Percentiles rank a stretch among this genome's conserved stretches.
Conservation (phyloP, 2,329 filamentous ascomycete species). For the Parastagonospora nodorum region DNA sequence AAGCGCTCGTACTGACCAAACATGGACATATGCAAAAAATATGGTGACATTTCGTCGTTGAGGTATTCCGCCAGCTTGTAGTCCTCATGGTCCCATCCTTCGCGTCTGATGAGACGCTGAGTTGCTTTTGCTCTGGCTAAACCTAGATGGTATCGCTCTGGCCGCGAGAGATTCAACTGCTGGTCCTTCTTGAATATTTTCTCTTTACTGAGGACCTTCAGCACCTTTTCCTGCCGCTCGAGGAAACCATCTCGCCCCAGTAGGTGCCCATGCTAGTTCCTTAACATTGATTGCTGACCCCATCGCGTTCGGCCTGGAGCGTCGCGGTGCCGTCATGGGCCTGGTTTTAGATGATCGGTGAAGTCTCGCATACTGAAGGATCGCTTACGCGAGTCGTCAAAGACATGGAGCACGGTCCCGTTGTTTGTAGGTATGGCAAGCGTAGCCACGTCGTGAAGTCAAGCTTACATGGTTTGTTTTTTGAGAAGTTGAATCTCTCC, state of each 20-base stretch:
- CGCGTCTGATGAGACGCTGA: slow-evolving; percentile 51
- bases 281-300: slow-evolving; percentile 51
- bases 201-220: slow-evolving; percentile 52
- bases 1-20: slow-evolving; percentile 46
- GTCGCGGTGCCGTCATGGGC: slow-evolving; percentile 53
- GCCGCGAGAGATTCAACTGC: slow-evolving; percentile 57
- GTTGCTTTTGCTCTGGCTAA: slow-evolving; percentile 59
- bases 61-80: slow-evolving; percentile 59
- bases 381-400: slow-evolving; percentile 8
- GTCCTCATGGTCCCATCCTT: slow-evolving; percentile 57
- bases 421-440: slow-evolving; percentile 1
- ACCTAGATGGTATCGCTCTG: slow-evolving; percentile 58
- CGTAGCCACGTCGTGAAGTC: neutral
- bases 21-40: slow-evolving; percentile 58
- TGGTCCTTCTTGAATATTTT: slow-evolving; percentile 57
- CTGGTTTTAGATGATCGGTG: slow-evolving; percentile 55
- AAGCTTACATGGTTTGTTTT: slow-evolving; percentile 8
- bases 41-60: slow-evolving; percentile 59
- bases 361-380: slow-evolving; percentile 53
- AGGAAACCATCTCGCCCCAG: slow-evolving; percentile 56
- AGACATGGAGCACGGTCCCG: slow-evolving; percentile 1
- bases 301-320: slow-evolving; percentile 52
- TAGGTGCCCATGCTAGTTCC: slow-evolving; percentile 54
- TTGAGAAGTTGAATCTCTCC: slow-evolving; percentile 1
- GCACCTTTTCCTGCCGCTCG: slow-evolving; percentile 53